Evolutionary conservation across 2,329 filamentous ascomycete species (phyloP).

Genomic region (Chalara sp.): DNA sequence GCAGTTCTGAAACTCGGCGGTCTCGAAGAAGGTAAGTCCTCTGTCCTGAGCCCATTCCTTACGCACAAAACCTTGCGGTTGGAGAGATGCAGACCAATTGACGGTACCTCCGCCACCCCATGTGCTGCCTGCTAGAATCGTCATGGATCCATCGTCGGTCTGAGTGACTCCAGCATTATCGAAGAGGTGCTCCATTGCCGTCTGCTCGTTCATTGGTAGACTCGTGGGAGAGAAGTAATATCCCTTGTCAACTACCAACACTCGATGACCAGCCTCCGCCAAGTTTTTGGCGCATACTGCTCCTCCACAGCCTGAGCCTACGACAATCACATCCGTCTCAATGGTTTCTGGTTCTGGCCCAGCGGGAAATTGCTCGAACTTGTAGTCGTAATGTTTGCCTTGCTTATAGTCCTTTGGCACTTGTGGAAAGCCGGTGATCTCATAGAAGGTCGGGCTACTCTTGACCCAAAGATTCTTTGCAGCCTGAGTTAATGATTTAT

Average conservation of each 20-base stretch:
- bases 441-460: constrained; percentile 46
- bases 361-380: constrained; percentile 23
- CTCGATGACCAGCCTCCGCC: constrained; percentile 65
- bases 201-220: constrained; percentile 65
- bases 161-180: constrained; percentile 56
- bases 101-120: constrained; percentile 85
- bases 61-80: constrained; percentile 69
- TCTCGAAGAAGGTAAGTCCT: constrained; percentile 68
- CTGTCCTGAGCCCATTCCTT: constrained; percentile 67
- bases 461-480: constrained; percentile 38
- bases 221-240: constrained; percentile 68
- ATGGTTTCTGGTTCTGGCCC: constrained; percentile 45
- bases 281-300: constrained; percentile 76
- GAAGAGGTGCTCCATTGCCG: constrained; percentile 58
- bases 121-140: constrained; percentile 59
- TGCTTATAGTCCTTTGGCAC: constrained; percentile 36
- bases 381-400: constrained; percentile 29
- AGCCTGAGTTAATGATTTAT: constrained; percentile 48
- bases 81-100: constrained; percentile 69
- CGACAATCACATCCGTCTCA: constrained; percentile 75
- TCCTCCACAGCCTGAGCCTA: constrained; percentile 83
- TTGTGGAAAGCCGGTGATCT: constrained; percentile 51
- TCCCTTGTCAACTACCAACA: constrained; percentile 77
- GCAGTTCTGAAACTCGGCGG: constrained; percentile 66
- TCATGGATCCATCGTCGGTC: constrained; percentile 50